Base-by-base conservation (phyloP, 306 rosid genomes). In the Pterocarpus santalinus region DNA sequence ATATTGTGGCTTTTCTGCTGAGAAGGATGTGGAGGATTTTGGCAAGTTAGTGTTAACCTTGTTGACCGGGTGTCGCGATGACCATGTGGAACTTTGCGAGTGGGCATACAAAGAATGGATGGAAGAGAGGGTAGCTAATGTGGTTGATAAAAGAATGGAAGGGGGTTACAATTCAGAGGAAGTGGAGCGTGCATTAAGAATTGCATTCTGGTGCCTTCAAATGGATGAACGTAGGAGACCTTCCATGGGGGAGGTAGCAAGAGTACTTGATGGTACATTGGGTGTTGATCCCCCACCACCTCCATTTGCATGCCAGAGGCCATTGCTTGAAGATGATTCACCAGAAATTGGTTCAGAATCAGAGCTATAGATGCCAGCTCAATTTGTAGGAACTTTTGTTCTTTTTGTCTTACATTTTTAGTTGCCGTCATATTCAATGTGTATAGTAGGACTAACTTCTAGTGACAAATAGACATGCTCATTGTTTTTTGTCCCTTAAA, bases 151-250 rank as follows among this genome's bases (percentile, higher is more conserved):
- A 62, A 86, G 91, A 77, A 69, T 89, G 3, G 80, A 66, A 46
- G 87, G 88, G 3, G 88, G 83, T 79, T 69, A 67, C 43, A 82
- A 72, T 58, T 63, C 39, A 9, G 84, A 84, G n/a, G 90, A 89
- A 81, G 86, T 90, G 8, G 94, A 90, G 61, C 83, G 91, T 4
- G 78, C 75, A 22, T 65, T 92, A 53, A 82, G 94, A 83, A 87
- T 90, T 46, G 88, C 90, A 7, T 92, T 92, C 65, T 92, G 97
- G 97, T 90, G 97, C 79, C 80, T 92, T 63, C 97, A 92, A 76
- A 64, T 28, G 68, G 89, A 90, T n/a, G 90, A 86, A 52, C 79
- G 85, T 0, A 47, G 80, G 70, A 86, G 94, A 83, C 97, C 93
- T 61, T 82, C 94, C 1, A 88, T 92, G 97, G 86, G 77, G 9